Evolutionary conservation across 192 early-diverging fungal genomes (phyloP).

Genomic region (Thoreauomyces humboldtii): DNA sequence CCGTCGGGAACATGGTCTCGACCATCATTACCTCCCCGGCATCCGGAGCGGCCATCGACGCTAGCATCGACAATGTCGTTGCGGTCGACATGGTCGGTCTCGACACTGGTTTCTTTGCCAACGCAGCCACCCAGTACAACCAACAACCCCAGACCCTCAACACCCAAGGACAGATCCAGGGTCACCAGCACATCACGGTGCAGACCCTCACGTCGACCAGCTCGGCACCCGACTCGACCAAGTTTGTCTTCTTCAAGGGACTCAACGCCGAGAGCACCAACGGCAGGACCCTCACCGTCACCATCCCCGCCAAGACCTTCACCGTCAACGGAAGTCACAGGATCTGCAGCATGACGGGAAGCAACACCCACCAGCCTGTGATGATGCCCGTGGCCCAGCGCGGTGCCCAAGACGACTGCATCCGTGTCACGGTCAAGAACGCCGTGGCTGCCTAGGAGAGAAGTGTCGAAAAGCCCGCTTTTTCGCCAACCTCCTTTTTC

Average conservation of each 20-base stretch:
- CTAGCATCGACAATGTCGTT: conserved; percentile 28
- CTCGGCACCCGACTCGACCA: conserved; percentile 22
- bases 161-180: conserved; percentile 29
- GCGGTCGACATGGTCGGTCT: conserved; percentile 31
- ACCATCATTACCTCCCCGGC: conserved; percentile 34
- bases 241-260: conserved; percentile 47
- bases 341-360: conserved; percentile 22
- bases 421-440: conserved; percentile 26
- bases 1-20: conserved; percentile 37
- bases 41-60: conserved; percentile 31
- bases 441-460: neutral
- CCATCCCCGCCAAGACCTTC: conserved; percentile 35
- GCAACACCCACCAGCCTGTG: conserved; percentile 37
- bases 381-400: conserved; percentile 43
- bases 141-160: conserved; percentile 42
- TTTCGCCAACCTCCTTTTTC: too few relatives aligned
- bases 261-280: conserved; percentile 35
- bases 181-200: conserved; percentile 48
- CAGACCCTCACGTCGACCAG: conserved; percentile 24
- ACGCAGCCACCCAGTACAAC: conserved; percentile 32
- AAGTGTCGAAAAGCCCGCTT: too few relatives aligned
- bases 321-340: conserved; percentile 16
- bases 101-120: conserved; percentile 40
- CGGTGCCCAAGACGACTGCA: conserved; percentile 49
- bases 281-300: conserved; percentile 23